A percentile compares a stretch with the other conserved stretches of the same genome.
Evolutionary conservation across 2,329 filamentous ascomycete genomes (phyloP).

Genomic region (Phyllosticta citrichinensis): DNA sequence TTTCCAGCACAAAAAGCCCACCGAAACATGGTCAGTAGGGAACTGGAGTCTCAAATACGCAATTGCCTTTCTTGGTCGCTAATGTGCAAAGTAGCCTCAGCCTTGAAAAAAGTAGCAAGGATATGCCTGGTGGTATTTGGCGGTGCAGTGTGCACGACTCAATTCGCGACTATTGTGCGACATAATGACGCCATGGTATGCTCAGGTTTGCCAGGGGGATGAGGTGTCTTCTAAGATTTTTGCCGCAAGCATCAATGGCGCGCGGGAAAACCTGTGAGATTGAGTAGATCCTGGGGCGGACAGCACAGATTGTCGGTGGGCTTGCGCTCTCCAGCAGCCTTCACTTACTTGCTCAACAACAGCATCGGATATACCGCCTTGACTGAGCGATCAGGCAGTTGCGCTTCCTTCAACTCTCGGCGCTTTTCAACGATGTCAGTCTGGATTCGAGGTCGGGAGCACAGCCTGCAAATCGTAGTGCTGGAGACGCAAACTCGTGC

Average conservation of each 20-base stretch:
- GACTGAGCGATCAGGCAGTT: neutral
- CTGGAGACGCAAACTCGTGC: neutral
- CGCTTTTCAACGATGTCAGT: neutral
- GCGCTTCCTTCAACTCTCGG: neutral
- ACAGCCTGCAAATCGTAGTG: neutral
- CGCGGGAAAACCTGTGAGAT: neutral
- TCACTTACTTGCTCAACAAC: neutral
- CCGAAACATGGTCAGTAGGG: neutral
- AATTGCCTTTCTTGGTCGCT: neutral
- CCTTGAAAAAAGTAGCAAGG: neutral
- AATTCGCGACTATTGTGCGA: neutral
- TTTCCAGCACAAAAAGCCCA: neutral
- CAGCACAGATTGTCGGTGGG: neutral
- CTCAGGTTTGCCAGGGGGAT: neutral
- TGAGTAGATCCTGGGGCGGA: neutral
- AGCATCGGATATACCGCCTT: too few relatives aligned
- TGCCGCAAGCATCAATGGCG: neutral
- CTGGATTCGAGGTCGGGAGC: neutral
- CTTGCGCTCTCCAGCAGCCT: too few relatives aligned
- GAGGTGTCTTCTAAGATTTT: neutral
- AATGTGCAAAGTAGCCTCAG: neutral
- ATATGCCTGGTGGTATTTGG: neutral
- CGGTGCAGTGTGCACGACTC: neutral
- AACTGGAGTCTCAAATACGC: neutral
- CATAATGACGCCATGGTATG: neutral